Conservation (phyloP, 768 basidiomycete genomes). For the Collybia mongolica region DNA sequence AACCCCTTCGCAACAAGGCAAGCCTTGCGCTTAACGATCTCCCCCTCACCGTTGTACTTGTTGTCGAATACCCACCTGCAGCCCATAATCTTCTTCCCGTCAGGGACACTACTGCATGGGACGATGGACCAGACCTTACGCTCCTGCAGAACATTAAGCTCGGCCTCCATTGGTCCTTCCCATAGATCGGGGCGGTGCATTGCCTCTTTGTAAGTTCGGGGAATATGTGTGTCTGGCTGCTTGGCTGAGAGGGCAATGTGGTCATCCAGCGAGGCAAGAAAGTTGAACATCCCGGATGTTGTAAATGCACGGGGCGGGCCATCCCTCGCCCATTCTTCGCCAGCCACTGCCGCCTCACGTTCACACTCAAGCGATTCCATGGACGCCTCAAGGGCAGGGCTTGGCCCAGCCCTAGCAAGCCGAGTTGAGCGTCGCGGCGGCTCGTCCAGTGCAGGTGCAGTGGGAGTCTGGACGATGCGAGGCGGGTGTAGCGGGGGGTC, state of each 20-base stretch:
- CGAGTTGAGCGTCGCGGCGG: not conserved
- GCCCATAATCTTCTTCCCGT: constrained; percentile 9
- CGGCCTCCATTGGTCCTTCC: constrained; percentile 10
- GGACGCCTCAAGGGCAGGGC: not conserved
- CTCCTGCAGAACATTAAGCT: constrained; percentile 17
- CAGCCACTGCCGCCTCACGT: not conserved
- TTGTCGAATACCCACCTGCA: constrained; percentile 21
- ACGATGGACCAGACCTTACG: constrained; percentile 16
- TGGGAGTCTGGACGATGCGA: not conserved
- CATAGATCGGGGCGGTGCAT: constrained; percentile 13
- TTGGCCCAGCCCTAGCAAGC: not conserved
- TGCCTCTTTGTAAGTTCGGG: constrained; percentile 7
- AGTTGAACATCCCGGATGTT: not conserved
- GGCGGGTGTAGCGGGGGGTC: not conserved
- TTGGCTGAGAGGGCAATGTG: not conserved
- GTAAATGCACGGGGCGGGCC: not conserved
- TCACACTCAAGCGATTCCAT: not conserved
- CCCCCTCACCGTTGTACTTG: constrained; percentile 28
- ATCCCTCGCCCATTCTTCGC: constrained; percentile 3
- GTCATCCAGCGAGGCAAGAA: not conserved
- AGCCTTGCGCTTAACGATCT: constrained; percentile 25
- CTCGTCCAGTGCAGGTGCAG: not conserved
- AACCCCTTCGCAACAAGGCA: constrained; percentile 23
- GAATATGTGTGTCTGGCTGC: not conserved
- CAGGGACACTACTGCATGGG: not conserved